Conservation (phyloP, 192 early-diverging fungal genomes). For the Backusella australiensis region DNA sequence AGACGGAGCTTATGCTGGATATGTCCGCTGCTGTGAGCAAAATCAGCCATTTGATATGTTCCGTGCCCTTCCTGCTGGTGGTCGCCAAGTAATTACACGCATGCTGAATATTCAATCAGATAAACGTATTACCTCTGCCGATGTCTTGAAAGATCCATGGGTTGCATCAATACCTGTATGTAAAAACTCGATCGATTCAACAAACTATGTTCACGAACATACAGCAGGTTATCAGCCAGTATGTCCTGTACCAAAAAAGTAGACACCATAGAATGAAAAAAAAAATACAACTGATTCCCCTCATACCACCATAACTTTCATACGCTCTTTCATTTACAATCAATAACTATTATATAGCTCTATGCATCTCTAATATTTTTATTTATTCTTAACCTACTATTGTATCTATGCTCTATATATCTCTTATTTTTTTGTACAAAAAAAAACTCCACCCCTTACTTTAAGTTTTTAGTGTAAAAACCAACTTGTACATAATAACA, state of each 20-base stretch:
- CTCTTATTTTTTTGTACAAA: slow-evolving; percentile 1
- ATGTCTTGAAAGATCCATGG: slow-evolving; percentile 29
- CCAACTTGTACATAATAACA: neutral
- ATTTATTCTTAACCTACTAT: neutral
- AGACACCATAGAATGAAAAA: neutral
- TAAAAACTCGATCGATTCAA: slow-evolving; percentile 14
- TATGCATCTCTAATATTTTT: neutral
- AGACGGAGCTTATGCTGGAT: slow-evolving; percentile 24
- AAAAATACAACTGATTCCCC: neutral
- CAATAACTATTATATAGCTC: neutral
- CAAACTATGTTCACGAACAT: slow-evolving; percentile 20
- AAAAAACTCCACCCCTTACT: neutral
- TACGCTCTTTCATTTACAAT: neutral
- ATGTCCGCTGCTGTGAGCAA: slow-evolving; percentile 44
- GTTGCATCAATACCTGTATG: slow-evolving; percentile 29
- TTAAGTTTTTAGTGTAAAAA: slow-evolving; percentile 4
- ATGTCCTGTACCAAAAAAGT: neutral
- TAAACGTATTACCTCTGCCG: slow-evolving; percentile 22
- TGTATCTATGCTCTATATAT: neutral
- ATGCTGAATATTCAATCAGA: slow-evolving; percentile 29
- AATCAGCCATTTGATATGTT: slow-evolving; percentile 27
- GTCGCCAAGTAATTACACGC: slow-evolving; percentile 13
- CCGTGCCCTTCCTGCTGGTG: slow-evolving; percentile 5
- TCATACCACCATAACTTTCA: neutral
- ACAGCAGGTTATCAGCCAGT: neutral